Base-by-base conservation (phyloP, 2,329 filamentous ascomycete genomes). In the Trichoderma aggressivum region DNA sequence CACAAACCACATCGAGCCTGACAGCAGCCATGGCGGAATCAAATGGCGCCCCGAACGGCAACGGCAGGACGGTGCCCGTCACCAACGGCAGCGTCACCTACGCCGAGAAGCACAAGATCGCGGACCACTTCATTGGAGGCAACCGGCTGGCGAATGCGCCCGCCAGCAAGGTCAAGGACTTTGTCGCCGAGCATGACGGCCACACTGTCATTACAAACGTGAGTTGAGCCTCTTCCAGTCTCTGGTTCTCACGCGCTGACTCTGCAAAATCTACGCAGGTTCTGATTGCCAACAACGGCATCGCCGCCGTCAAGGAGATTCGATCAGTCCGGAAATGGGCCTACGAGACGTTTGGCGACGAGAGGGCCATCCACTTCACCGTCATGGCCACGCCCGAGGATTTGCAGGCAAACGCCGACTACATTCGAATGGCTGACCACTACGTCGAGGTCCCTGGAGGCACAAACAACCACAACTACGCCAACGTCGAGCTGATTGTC, bases 381-480 rank as follows among this genome's bases (percentile, higher is more conserved):
- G 96, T 99, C 81, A 99, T 99, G 96, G 96, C 96, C 77, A 99
- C 96, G 50, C 96, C 96, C 63, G 96, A 99, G 85, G 96, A 99
- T 91, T 84, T 99, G 80, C 90, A 92, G 81, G 96, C 96, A 81
- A 99, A 99, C 82, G 96, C 96, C 76, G 96, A 99, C 84, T 99
- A 99, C 85, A 99, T 99, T 81, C 90, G 96, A 81, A 98, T 99
- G 96, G 96, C 96, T 39, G 96, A 99, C 84, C 94, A 98, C 87
- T 99, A 99, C 82, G 96, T 99, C 77, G 96, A 99, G 85, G 95
- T 99, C 73, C 96, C 96, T 39, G 96, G 96, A 79, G 96, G 96
- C 80, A 99, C 96, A 74, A 99, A 99, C 86, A 99, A 99, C 88
- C 97, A 99, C 91, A 99, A 99, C 84, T 99, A 99, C 84, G 96